Evolutionary conservation across 1,284 basidiomycete species (phyloP).

Genomic region (Sanghuangporus sanghuang): DNA sequence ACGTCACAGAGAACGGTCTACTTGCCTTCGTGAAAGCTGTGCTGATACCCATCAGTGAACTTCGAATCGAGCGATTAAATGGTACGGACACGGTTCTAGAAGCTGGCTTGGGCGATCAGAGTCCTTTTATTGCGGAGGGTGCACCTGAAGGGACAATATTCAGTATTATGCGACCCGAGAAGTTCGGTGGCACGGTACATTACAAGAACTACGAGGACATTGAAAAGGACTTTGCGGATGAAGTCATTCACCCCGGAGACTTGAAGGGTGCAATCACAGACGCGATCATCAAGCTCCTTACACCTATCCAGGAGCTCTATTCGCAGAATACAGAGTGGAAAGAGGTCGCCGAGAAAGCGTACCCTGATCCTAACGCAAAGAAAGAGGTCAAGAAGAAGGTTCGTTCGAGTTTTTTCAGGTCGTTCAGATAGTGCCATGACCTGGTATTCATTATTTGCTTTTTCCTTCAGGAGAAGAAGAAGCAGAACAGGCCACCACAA

Average conservation of each 20-base stretch:
- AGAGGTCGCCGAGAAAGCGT: constrained; percentile 73
- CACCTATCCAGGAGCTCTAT: constrained; percentile 79
- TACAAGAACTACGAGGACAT: constrained; percentile 67
- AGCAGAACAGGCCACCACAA: not conserved
- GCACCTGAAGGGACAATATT: constrained; percentile 85
- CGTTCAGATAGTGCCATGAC: not conserved
- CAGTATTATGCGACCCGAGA: constrained; percentile 70
- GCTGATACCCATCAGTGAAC: constrained; percentile 81
- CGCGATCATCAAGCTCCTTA: constrained; percentile 74
- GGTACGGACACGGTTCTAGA: constrained; percentile 40
- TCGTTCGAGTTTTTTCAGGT: constrained; percentile 23
- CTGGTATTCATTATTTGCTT: not conserved
- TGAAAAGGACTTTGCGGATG: constrained; percentile 72
- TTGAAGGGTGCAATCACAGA: constrained; percentile 82
- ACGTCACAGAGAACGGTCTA: constrained; percentile 85
- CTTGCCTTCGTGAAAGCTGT: constrained; percentile 88
- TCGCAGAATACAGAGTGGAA: constrained; percentile 80
- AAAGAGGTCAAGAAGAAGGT: constrained; percentile 62
- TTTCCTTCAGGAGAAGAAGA: not conserved
- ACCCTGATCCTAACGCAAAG: constrained; percentile 73
- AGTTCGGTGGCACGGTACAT: constrained; percentile 83
- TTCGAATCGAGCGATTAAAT: constrained; percentile 56
- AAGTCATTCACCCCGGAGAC: constrained; percentile 86
- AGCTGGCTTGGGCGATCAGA: constrained; percentile 40
- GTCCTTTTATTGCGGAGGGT: constrained; percentile 57